A percentile compares a stretch with the other conserved stretches of the same genome.
Conservation (phyloP, 345 rosid species). For the Eucalyptus fibrosa region DNA sequence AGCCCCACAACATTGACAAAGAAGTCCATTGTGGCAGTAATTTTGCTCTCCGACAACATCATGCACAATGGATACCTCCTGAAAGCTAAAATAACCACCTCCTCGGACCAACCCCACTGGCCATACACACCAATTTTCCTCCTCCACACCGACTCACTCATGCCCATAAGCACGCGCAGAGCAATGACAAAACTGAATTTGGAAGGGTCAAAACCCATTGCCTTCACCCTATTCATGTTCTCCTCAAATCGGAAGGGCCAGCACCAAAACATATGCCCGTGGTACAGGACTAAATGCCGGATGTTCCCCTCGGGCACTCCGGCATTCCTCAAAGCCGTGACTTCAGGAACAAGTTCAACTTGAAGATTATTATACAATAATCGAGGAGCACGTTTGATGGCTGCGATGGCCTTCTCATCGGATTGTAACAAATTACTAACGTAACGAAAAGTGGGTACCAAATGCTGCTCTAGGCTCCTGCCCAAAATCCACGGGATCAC, state of each 20-base stretch:
- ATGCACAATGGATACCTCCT: constrained; percentile 1
- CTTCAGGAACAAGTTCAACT: not conserved
- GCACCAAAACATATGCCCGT: not conserved
- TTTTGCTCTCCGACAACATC: constrained; percentile 4
- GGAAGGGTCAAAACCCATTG: constrained; percentile 9
- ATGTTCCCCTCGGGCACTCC: constrained; percentile 7
- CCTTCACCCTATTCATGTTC: not conserved
- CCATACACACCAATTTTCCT: not conserved
- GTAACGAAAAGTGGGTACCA: constrained; percentile 13
- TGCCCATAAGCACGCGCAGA: not conserved
- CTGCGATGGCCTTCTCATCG: not conserved
- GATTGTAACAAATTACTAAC: not conserved
- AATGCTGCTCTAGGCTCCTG: constrained; percentile 8
- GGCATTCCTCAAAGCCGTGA: not conserved
- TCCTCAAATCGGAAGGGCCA: not conserved
- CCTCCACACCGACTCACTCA: not conserved
- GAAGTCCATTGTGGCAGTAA: constrained; percentile 2
- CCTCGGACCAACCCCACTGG: constrained; percentile 5
- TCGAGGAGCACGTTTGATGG: not conserved
- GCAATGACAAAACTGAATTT: not conserved
- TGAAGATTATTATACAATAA: not conserved
- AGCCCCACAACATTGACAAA: constrained; percentile 11
- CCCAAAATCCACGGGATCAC: not conserved
- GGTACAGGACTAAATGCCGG: not conserved
- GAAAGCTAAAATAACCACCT: constrained; percentile 4